Conservation (phyloP, 352 stramenopile genomes). For the Globisporangium abappressorium region DNA sequence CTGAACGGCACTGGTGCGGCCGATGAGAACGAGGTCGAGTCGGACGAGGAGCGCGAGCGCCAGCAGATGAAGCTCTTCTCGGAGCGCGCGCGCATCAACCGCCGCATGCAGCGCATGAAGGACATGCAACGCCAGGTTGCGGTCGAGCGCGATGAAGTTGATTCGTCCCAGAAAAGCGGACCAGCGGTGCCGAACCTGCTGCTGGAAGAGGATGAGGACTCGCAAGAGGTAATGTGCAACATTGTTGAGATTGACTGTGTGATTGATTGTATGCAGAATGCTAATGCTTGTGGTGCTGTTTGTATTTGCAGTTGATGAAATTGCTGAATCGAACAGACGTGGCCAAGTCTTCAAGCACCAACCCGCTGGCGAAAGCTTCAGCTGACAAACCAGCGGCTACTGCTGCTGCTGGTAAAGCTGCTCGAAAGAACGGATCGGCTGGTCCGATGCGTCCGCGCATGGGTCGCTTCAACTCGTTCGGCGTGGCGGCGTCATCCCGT, state of each 20-base stretch:
- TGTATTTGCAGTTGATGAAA: conserved; percentile 39
- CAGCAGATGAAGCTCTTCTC: conserved; percentile 88
- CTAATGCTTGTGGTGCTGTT: neutral
- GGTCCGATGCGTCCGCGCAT: conserved; percentile 27
- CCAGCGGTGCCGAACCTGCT: conserved; percentile 49
- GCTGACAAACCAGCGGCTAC: neutral
- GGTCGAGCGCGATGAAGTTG: conserved; percentile 38
- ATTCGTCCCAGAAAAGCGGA: conserved; percentile 17
- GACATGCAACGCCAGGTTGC: conserved; percentile 66
- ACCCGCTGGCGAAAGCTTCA: no score
- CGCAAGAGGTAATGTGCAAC: conserved; percentile 45
- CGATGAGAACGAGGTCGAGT: conserved; percentile 56
- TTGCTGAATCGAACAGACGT: conserved; percentile 39
- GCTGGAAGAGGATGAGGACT: conserved; percentile 79
- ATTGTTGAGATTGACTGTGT: neutral
- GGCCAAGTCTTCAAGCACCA: no score
- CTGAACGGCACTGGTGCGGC: conserved; percentile 21
- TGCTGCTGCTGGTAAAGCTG: neutral
- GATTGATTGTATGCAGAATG: neutral
- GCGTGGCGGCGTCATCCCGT: conserved; percentile 35
- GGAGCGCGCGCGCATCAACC: conserved; percentile 76
- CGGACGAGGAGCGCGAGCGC: conserved; percentile 75
- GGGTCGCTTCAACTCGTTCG: conserved; percentile 56
- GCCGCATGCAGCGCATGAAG: conserved; percentile 85
- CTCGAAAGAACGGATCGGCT: conserved; percentile 3